phyloP scores from a whole-genome alignment of 768 basidiomycete genomes.

The Phaeolepiota aurea region DNA sequence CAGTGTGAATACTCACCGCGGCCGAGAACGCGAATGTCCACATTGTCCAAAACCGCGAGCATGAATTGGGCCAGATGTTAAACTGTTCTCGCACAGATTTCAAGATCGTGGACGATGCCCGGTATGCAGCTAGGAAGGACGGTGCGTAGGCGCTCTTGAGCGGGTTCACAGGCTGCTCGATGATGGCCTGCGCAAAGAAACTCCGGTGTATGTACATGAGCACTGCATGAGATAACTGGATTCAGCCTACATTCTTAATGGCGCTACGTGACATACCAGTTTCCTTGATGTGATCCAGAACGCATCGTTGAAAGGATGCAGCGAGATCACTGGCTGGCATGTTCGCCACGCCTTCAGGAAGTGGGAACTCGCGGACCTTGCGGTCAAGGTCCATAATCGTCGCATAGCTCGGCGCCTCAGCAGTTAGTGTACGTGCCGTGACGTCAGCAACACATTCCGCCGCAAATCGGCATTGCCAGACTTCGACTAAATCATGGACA shows the following conservation, averaged over 20 bases:
- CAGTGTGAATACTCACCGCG: constrained; percentile 28
- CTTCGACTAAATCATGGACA: too few species aligned
- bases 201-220: constrained; percentile 57
- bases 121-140: constrained; percentile 57
- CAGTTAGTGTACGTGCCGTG: constrained; percentile 48
- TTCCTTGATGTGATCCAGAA: constrained; percentile 40
- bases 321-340: constrained; percentile 23
- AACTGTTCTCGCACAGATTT: constrained; percentile 43
- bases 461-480: constrained; percentile 60
- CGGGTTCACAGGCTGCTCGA: constrained; percentile 59
- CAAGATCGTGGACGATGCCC: constrained; percentile 48
- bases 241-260: background rate
- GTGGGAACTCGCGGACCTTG: constrained; percentile 57
- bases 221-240: constrained; percentile 21
- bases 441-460: constrained; percentile 60
- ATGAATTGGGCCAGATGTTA: constrained; percentile 32
- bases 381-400: constrained; percentile 62
- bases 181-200: constrained; percentile 67
- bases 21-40: constrained; percentile 58
- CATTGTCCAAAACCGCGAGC: constrained; percentile 49
- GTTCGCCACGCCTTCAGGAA: constrained; percentile 38
- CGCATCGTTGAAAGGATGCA: constrained; percentile 33
- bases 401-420: constrained; percentile 54
- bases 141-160: constrained; percentile 57
- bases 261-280: too few species aligned